phyloP scores from a whole-genome alignment of 1,139 yeast species.

The Suhomyces guaymorum region DNA sequence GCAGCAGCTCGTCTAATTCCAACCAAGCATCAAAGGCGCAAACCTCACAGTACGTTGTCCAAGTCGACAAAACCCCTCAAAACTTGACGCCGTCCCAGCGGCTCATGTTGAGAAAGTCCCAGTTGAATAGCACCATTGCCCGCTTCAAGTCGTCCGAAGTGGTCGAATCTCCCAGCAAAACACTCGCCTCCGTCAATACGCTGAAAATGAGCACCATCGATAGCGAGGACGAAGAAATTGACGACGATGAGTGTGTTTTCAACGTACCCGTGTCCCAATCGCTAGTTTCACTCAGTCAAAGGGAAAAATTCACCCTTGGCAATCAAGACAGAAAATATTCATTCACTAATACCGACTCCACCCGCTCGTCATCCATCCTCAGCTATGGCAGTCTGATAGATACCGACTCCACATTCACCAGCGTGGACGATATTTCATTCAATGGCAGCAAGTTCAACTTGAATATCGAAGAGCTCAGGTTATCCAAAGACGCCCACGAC shows the following conservation, averaged over 20 bases:
- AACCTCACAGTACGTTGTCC: constrained; percentile 23
- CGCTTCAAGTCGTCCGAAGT: constrained; percentile 21
- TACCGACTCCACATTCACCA: constrained; percentile 19
- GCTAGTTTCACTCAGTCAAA: constrained; percentile 27
- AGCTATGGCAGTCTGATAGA: constrained; percentile 27
- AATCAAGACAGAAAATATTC: constrained; percentile 24
- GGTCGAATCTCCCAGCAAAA: constrained; percentile 1
- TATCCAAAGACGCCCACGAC: constrained; percentile 51
- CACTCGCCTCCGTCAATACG: too few species aligned
- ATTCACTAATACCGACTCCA: constrained; percentile 33
- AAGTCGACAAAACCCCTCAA: constrained; percentile 29
- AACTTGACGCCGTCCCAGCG: constrained; percentile 44
- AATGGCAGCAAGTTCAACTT: constrained; percentile 6
- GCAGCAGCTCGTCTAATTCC: constrained; percentile 15
- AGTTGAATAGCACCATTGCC: constrained; percentile 26
- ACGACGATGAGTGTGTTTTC: constrained; percentile 53
- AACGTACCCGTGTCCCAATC: constrained; percentile 68
- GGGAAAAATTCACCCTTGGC: constrained; percentile 27
- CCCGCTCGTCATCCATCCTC: constrained; percentile 48
- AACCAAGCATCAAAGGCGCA: constrained; percentile 9
- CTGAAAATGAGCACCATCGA: constrained; percentile 16
- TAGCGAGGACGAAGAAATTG: constrained; percentile 52
- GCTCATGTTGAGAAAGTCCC: constrained; percentile 35
- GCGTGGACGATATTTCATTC: constrained; percentile 15
- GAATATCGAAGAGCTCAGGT: constrained; percentile 22